Base-by-base conservation (phyloP, 768 basidiomycete genomes). In the Phylloporus sp. region DNA sequence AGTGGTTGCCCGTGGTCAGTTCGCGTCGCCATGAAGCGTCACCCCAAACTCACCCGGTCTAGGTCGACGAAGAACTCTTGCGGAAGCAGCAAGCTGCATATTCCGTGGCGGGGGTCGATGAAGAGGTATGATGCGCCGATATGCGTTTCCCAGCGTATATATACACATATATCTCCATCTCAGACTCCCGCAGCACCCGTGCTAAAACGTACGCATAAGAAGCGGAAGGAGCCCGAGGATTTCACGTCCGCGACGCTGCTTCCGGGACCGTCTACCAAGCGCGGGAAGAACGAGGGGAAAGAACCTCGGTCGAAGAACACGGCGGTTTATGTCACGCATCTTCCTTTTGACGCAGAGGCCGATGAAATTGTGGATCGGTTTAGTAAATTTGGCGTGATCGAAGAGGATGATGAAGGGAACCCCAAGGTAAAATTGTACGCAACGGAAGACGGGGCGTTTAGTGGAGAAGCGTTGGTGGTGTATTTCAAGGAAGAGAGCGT, bases 401-500 rank as follows among this genome's bases (percentile, higher is more conserved):
- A 97, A 65, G 91, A 95, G 63, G 93, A 92, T 55, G 87, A 94
- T 59, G 75, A 84, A n/a, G 94, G 91, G 2, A 82, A 91, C 51
- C 85, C 87, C n/a, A 91, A 95, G 65, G 80, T 98, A 66, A 99
- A 99, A 76, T 77, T 98, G 75, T 99, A 99, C 69, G 88, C 89
- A 41, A 82, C 81, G 52, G 91, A 91, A 6, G 82, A 90, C 54
- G 94, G 95, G 29, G 65, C 79, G 23, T 97, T 97, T 70, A 97
- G 82, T 59, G 95, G 97, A 34, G 95, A 98, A 59, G 95, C 94
- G 3, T 72, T 98, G 57, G 86, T 99, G 51, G 93, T 97, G 29
- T 99, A 90, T 70, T 95, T 97, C 78, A 97, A 97, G 69, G 93
- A 95, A 67, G 95, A 93, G 54, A 91, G 88, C n/a, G 97, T 98